A percentile compares a stretch with the other conserved stretches of the same genome.
phyloP scores from a whole-genome alignment of 768 basidiomycete species.

The Lactarius hengduanensis region DNA sequence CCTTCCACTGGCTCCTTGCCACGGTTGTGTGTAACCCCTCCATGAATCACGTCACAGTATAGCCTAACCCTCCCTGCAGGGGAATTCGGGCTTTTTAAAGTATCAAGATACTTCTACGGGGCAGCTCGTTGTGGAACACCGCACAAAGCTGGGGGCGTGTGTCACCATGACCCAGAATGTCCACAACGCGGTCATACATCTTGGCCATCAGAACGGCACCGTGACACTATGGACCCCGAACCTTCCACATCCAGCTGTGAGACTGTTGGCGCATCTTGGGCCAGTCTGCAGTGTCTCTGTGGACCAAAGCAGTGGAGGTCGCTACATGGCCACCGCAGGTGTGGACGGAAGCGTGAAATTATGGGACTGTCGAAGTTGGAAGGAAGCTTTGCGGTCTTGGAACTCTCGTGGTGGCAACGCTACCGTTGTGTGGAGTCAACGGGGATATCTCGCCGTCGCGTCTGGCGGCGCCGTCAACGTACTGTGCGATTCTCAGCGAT shows the following conservation, averaged over 20 bases:
- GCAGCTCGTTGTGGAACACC: slow-evolving; percentile 77
- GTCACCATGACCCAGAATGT: slow-evolving; percentile 84
- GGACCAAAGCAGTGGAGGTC: slow-evolving; percentile 80
- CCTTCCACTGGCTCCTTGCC: slow-evolving; percentile 93
- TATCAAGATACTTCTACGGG: slow-evolving; percentile 98
- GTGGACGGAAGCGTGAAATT: slow-evolving; percentile 88
- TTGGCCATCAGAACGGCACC: slow-evolving; percentile 93
- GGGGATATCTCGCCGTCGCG: slow-evolving; percentile 78
- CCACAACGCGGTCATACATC: slow-evolving; percentile 91
- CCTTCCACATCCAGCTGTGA: slow-evolving; percentile 86
- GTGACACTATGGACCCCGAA: slow-evolving; percentile 99
- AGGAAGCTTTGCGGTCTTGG: slow-evolving; percentile 81
- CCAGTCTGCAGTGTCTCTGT: slow-evolving; percentile 79
- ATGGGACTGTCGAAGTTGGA: slow-evolving; percentile 98
- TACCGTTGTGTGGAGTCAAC: slow-evolving; percentile 81
- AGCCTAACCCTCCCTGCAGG: slow-evolving; percentile 42
- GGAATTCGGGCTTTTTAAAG: slow-evolving; percentile 87
- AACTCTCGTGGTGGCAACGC: slow-evolving; percentile 61
- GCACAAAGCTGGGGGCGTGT: slow-evolving; percentile 86
- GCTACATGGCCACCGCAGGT: slow-evolving; percentile 90
- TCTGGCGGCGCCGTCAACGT: slow-evolving; percentile 85
- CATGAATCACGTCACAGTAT: background rate
- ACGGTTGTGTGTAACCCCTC: slow-evolving; percentile 57
- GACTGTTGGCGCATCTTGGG: slow-evolving; percentile 86
- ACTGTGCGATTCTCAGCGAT: slow-evolving; percentile 31